Conservation (phyloP, 305 asterid genomes). For the Petunia hybrid region DNA sequence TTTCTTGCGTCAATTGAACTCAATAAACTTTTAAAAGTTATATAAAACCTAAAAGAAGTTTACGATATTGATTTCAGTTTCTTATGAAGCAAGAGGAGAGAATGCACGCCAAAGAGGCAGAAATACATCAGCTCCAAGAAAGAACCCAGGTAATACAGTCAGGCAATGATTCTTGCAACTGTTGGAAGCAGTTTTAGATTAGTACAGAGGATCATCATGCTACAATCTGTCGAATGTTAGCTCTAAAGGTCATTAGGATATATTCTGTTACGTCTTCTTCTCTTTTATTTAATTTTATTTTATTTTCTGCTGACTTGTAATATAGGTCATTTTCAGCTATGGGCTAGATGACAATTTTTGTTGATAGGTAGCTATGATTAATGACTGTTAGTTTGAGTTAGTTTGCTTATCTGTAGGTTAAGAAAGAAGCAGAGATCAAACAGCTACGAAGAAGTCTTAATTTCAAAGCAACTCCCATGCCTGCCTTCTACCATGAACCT, state of each 20-base stretch:
- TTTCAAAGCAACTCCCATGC: conserved; percentile 61
- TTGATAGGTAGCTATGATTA: neutral
- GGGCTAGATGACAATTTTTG: neutral
- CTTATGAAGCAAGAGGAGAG: conserved; percentile 55
- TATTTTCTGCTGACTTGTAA: neutral
- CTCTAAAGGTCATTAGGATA: conserved; percentile 10
- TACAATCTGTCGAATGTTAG: neutral
- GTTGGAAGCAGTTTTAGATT: neutral
- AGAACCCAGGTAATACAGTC: conserved; percentile 53
- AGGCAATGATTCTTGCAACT: neutral
- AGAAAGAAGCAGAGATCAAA: conserved; percentile 47
- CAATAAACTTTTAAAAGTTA: neutral
- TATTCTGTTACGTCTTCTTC: neutral
- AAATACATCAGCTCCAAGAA: conserved; percentile 52
- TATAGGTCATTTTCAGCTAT: neutral
- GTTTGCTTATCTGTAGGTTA: conserved; percentile 43
- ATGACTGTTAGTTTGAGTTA: neutral
- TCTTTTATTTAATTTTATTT: neutral
- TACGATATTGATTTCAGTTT: conserved; percentile 45
- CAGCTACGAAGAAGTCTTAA: conserved; percentile 51
- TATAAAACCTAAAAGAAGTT: neutral
- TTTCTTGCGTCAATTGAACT: neutral
- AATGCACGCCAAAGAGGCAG: conserved; percentile 55
- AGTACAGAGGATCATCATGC: neutral
- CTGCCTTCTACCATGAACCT: conserved; percentile 53